Base-by-base conservation (phyloP, 176 grass and related monocot genomes). In the Carex kokanica region DNA sequence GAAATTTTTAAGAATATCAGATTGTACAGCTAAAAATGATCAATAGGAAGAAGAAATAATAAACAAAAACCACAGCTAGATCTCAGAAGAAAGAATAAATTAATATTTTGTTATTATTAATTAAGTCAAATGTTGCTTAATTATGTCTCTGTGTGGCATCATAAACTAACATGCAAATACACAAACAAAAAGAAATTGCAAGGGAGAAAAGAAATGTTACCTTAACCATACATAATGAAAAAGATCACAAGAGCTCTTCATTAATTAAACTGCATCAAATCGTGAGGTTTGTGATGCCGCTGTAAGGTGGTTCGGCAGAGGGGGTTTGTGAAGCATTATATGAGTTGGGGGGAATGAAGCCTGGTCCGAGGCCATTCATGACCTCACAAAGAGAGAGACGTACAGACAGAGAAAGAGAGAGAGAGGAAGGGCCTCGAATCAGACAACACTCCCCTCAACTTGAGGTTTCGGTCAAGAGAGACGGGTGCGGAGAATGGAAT, bases 311-410 rank as follows among this genome's bases (percentile, higher is more conserved):
- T 49, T 8, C 4, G 34, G 36, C 4, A 21, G 67, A 17, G 67
- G 40, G 9, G n/a, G 8, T 23, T 49, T 74, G 20, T 52, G 11
- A 52, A 27, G 43, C 5, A 77, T 3, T 55, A 54, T 17, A 69
- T 47, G 84, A 95, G 95, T 91, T 95, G 89, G 86, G 95, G 92
- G 95, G 95, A 98, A 98, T 98, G 95, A 95, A 95, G 95, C 92
- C 92, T 98, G 95, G 95, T 95, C 92, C 95, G 92, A 95, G 89
- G 92, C 84, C 90, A 40, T 88, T 79, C 89, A 59, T 0, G 1
- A 20, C 25, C 9, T 10, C 10, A 10, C 56, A 43, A 17, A 15
- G 34, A 36, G 56, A 63, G 55, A 62, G 32, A 45, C 32, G 16
- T 29, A 40, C 10, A n/a, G 15, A 65, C 4, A 14, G 0, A 58